Evolutionary conservation across 192 early-diverging fungal species (phyloP), one percentile per base, ranked within the genome.

Genomic region (Gonapodya prolifera): DNA sequence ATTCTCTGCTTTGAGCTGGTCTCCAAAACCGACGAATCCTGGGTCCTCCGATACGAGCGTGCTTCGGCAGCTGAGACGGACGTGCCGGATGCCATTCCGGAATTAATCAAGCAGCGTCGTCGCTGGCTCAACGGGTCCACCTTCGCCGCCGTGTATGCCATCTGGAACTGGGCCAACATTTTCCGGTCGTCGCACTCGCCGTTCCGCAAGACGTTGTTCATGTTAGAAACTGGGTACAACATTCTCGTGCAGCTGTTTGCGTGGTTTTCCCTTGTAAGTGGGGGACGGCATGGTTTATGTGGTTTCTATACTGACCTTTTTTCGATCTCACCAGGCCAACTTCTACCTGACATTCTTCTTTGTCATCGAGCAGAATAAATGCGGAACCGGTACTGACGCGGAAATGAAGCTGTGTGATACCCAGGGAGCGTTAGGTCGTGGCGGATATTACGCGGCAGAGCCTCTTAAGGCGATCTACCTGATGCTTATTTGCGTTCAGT

Each of bases 71-170:
- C 89, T 18, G 91, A 92, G 82, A 94, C 92, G 1, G 92, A 94
- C 83, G 93, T 94, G 0, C 92, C 92, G 0, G 87, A 90, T 36
- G 82, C 78, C 34, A 83, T 91, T 18, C 86, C 91, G 69, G 92
- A 93, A 77, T 91, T 94, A 61, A 90, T 94, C 35, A 90, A 90
- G 0, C 93, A 94, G 71, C 85, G 93, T 33, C 84, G 93, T 77
- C 85, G 93, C 75, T 94, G 92, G 92, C 80, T 94, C n/a, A 94
- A 94, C 78, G 93, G 93, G 2, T 91, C 90, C 16, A 91, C 92
- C 83, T 94, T 94, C 87, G 93, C 93, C 2, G 86, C 84, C 32
- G 82, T 94, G n/a, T 91, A 94, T 79, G 86, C 91, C 0, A 77
- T 91, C 30, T 83, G 84, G 0, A 88, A 94, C 74, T 89, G 84